phyloP scores from a whole-genome alignment of 345 rosid species.

The Draba incana region DNA sequence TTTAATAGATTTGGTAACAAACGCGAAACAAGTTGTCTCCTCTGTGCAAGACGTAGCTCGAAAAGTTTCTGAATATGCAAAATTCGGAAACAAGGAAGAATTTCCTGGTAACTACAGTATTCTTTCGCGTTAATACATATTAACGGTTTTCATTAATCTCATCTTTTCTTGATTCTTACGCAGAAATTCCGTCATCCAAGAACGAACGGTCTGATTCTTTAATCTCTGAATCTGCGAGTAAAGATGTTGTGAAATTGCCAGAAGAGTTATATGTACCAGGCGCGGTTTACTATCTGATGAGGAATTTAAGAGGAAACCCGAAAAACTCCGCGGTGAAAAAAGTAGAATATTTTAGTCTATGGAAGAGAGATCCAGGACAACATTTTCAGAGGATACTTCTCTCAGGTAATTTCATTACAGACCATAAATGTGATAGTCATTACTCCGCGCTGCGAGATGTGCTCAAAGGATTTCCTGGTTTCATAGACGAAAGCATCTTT shows the following conservation, averaged over 20 bases:
- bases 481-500: conserved; percentile 53
- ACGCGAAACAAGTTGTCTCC: conserved; percentile 81
- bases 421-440: conserved; percentile 93
- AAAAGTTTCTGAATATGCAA: conserved; percentile 83
- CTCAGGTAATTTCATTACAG: conserved; percentile 76
- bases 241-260: conserved; percentile 34
- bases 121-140: neutral
- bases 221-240: conserved; percentile 28
- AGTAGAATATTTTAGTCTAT: conserved; percentile 66
- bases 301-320: conserved; percentile 46
- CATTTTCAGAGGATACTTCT: conserved; percentile 89
- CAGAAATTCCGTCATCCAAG: conserved; percentile 43
- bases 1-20: conserved; percentile 66
- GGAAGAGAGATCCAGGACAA: conserved; percentile 81
- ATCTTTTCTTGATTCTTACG: conserved; percentile 2
- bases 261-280: conserved; percentile 88
- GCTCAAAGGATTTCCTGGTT: conserved; percentile 69
- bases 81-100: conserved; percentile 54
- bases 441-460: conserved; percentile 84
- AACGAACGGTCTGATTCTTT: conserved; percentile 24
- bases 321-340: conserved; percentile 33
- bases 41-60: conserved; percentile 86
- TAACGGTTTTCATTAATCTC: conserved; percentile 1
- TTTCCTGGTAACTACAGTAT: conserved; percentile 48
- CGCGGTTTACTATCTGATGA: conserved; percentile 70